Conservation (phyloP, 2,329 filamentous ascomycete genomes). For the Cryphonectria naterciae region DNA sequence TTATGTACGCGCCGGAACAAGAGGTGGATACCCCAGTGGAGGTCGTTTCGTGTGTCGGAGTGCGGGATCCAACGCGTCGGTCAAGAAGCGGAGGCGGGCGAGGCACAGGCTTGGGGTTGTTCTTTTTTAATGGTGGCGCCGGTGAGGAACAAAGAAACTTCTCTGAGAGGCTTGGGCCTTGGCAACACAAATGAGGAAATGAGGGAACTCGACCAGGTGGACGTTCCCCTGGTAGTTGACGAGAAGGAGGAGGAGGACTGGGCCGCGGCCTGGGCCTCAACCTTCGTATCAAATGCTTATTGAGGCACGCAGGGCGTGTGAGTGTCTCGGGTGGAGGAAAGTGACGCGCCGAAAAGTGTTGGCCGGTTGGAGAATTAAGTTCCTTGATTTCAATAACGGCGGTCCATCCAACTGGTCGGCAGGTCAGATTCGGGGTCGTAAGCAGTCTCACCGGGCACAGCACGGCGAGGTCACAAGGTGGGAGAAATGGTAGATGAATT, state of each 20-base stretch:
- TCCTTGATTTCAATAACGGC: conserved; percentile 15
- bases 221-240: neutral
- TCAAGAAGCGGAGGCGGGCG: conserved; percentile 16
- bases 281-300: conserved; percentile 11
- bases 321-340: neutral
- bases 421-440: conserved; percentile 2
- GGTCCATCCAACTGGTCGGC: conserved; percentile 20
- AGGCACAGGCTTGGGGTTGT: conserved; percentile 21
- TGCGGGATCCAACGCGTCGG: conserved; percentile 21
- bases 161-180: conserved; percentile 10
- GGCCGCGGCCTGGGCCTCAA: conserved; percentile 18
- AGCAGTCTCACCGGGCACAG: conserved; percentile 24
- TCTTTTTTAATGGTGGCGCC: conserved; percentile 8
- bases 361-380: neutral
- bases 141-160: conserved; percentile 10
- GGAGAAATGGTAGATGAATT: conserved; percentile 2
- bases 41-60: conserved; percentile 22
- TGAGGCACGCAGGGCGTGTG: neutral
- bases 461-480: conserved; percentile 7
- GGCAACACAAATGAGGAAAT: conserved; percentile 9
- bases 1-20: conserved; percentile 4
- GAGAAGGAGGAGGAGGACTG: neutral
- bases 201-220: neutral
- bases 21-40: conserved; percentile 15
- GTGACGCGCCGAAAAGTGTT: neutral